phyloP scores from a whole-genome alignment of 352 stramenopile species.

The Globisporangium radiosum region DNA sequence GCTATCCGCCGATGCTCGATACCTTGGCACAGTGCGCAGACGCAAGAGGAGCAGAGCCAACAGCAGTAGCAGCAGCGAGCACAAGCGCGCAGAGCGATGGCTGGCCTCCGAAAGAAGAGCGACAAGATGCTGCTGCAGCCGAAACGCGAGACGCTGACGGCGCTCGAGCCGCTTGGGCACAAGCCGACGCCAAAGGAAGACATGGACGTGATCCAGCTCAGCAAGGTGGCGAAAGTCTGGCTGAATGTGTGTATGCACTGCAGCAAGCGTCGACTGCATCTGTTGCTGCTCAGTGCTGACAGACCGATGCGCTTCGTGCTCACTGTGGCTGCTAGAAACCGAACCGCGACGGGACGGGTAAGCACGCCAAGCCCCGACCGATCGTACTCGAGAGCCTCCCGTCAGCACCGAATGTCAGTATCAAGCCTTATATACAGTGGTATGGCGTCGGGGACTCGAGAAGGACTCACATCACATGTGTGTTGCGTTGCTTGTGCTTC shows the following conservation, averaged over 20 bases:
- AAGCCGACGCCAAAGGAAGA: slow-evolving; percentile 56
- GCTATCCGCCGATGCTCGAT: no score
- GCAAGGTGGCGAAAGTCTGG: slow-evolving; percentile 26
- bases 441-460: no score
- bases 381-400: slow-evolving; percentile 54
- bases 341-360: slow-evolving; percentile 31
- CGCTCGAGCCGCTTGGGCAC: slow-evolving; percentile 58
- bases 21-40: background rate
- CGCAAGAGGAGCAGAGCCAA: slow-evolving; percentile 4
- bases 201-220: slow-evolving; percentile 44
- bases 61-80: slow-evolving; percentile 6
- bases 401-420: slow-evolving; percentile 26
- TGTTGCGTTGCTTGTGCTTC: background rate
- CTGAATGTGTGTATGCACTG: background rate
- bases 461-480: background rate
- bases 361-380: slow-evolving; percentile 43
- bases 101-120: slow-evolving; percentile 30
- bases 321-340: slow-evolving; percentile 19
- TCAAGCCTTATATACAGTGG: background rate
- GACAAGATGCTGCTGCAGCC: slow-evolving; percentile 27
- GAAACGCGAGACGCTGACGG: slow-evolving; percentile 35
- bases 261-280: background rate
- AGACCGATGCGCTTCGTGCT: background rate
- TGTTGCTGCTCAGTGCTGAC: background rate
- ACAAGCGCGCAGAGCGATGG: slow-evolving; percentile 15